Evolutionary conservation across 2,329 filamentous ascomycete species (phyloP), one percentile per base, ranked within the genome.

Genomic region (Colletotrichum tropicicola): DNA sequence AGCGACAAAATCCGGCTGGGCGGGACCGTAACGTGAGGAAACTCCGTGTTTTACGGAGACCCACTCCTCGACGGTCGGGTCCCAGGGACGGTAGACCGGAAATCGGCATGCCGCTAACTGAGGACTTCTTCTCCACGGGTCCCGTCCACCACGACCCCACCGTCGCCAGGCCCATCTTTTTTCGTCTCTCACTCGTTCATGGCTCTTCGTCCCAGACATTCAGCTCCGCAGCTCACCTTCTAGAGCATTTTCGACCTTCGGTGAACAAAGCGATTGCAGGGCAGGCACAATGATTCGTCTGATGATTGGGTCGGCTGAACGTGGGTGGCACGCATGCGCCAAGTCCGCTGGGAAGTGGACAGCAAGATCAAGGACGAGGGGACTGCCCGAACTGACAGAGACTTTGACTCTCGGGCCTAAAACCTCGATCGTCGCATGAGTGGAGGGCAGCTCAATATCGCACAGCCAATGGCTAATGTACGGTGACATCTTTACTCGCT

Each of bases 361-460:
- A 35, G 12, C 32, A 35, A 43, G n/a, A 23, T 17, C 7, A 19
- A 8, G 17, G 8, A 43, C 7, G 12, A 21, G 32, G 21, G 32
- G 43, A 43, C 27, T 37, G 37, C 30, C 23, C 35, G 30, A 59
- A 21, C n/a, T 43, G 37, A 52, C 37, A 43, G 17, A 41, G 45
- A 25, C 57, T 61, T 59, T 65, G 35, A 49, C 44, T 37, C 43
- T 53, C 30, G 10, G 35, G 12, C 49, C 43, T 59, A 48, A 56
- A 56, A 61, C 57, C 45, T 61, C 57, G 57, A 65, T 65, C 61
- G 61, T 65, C 61, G 44, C 61, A 51, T 44, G 15, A 55, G 61
- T 65, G 61, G 61, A 65, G 27, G 57, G 37, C 35, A 28, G 44
- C 21, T 48, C 19, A 25, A 28, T 55, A 65, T 65, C 57, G 57